Base-by-base conservation (phyloP, 495 filamentous ascomycete species). In the Aspergillus coremiiformis region DNA sequence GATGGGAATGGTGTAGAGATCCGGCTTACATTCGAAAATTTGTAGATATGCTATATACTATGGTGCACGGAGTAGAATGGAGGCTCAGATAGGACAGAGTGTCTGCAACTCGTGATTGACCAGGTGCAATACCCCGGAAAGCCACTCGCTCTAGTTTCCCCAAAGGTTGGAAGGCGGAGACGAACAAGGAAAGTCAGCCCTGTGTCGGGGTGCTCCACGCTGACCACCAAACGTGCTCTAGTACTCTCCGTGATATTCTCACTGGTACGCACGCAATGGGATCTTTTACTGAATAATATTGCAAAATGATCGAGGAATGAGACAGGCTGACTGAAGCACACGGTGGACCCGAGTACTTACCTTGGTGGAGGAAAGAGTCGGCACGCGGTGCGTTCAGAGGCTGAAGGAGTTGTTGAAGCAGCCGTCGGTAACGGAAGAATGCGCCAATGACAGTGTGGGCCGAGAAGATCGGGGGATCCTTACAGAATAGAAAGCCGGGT, bases 91-190 rank as follows among this genome's bases (percentile, higher is more conserved):
- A 10, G 9, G 37, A 17, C 20, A 20, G 14, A 19, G 14, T 6
- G n/a, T n/a, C n/a, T n/a, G n/a, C n/a, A n/a, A n/a, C n/a, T n/a
- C n/a, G n/a, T n/a, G n/a, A n/a, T n/a, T 32, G 44, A 32, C 21
- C 44, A 47, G 32, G 26, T 19, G 44, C 23, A 27, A 44, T 53
- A 41, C 44, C 42, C 44, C 51, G 35, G 22, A 45, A 26, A 27
- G 12, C 44, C 33, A 23, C 35, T 53, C 51, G 51, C 51, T 47
- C 39, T 22, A 53, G 33, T 47, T 53, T 24, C 51, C 37, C 30
- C 15, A 27, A 30, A 41, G 23, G 35, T 17, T 5, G 10, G 11
- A 17, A 42, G 44, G 11, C 14, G 30, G 17, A 41, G 37, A 12
- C 20, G 3, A 47, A 33, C 23, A 6, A 20, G 35, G 51, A 33